Base-by-base conservation (phyloP, 2,329 filamentous ascomycete species). In the Trichoderma afroharzianum region DNA sequence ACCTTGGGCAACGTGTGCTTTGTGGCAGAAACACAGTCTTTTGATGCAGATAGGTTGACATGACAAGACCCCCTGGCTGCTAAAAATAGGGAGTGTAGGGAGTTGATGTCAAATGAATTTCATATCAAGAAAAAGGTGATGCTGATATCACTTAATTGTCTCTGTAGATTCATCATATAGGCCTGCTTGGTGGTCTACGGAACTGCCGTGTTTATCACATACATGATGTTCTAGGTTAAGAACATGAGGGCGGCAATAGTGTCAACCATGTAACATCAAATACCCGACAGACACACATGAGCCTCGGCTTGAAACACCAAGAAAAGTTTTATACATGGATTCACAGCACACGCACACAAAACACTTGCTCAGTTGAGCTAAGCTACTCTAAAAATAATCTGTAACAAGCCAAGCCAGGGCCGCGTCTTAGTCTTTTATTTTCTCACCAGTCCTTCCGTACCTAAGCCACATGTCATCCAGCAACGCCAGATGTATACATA, bases 371-470 rank as follows among this genome's bases (percentile, higher is more conserved):
- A 24, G 47, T 14, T 53, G 47, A 24, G 53, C 53, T 26, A 28
- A 28, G 24, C 21, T 57, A 57, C 9, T 58, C 55, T 61, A 68
- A 68, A 68, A 61, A 68, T 61, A 68, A 58, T 68, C 64, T 68
- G 64, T 68, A 68, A 68, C 64, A 58, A 43, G 55, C 66, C 55
- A 32, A 61, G 55, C 39, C 26, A 64, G 26, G 63, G 43, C 30
- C 50, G 33, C 59, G 32, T 39, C 32, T 57, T 50, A 47, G n/a
- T 57, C 24, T 66, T n/a, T 9, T 36, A 55, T 32, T 32, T 64
- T 64, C 47, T 30, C 63, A 64, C 43, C 43, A 62, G 21, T 18
- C 30, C 6, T 8, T 30, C 11, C 24, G n/a, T n/a, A n/a, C 32
- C 0, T 21, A 63, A 43, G 33, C 58, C 21, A 39, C 33, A 26